Base-by-base conservation (phyloP, 805 yeast species). In the Spathaspora girioi region DNA sequence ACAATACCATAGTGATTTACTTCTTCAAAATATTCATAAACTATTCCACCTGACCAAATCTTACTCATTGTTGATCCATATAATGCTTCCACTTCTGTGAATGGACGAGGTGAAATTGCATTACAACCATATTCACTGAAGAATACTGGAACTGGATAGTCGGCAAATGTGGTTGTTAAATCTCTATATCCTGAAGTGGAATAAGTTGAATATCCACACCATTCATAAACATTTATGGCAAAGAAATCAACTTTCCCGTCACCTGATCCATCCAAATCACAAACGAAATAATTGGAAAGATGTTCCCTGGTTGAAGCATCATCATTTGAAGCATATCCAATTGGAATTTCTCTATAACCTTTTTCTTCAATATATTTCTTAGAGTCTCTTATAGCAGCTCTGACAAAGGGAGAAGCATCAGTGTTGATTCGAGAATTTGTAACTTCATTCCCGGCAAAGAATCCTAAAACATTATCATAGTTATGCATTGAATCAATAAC, bases 401-500 rank as follows among this genome's bases (percentile, higher is more conserved):
- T 65, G 14, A 70, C 73, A 56, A 64, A 71, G 1, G 73, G 68
- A 15, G 72, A 61, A 0, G 72, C 63, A 38, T 61, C 61, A 6
- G 67, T 56, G 47, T 62, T 68, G 5, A 46, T 54, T 17, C 54
- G 56, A 11, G 66, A 57, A 47, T 65, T 68, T 26, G 72, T 55
- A 14, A 73, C 77, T 59, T 73, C 77, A 55, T 72, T 71, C 2
- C 77, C 78, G 6, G 72, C 75, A 47, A 73, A 59, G 52, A 72
- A 69, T 3, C 78, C 78, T 43, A 72, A 54, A 15, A 70, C 48
- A 51, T 74, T 74, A 42, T 60, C 47, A 57, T 69, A 73, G 46
- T 53, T 51, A 31, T 56, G 61, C 65, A 71, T 55, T 14, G 62
- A 49, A 50, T 71, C 75, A 41, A 71, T 60, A n/a, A 71, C 76